Evolutionary conservation across 768 basidiomycete genomes (phyloP), one percentile per base, ranked within the genome.

Genomic region (Rhizopogon sp.): DNA sequence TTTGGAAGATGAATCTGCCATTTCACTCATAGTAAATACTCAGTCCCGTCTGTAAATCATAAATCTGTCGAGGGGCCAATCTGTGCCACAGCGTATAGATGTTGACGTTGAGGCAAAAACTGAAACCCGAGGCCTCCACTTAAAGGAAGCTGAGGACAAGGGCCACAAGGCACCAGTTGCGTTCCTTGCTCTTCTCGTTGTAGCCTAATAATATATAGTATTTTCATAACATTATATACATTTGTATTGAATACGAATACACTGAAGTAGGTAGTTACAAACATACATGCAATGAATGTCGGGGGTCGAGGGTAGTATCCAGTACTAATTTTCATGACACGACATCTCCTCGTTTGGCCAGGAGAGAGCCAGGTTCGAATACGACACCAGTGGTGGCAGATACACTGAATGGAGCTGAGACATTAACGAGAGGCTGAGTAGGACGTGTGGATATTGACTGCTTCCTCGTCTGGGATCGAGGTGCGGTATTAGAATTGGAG

Each of bases 341-440:
- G 11, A 45, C 17, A 46, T 66, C 58, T n/a, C 69, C 69, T 64
- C 73, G 74, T 60, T 83, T 83, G 39, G 77, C 79, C 40, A 92
- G 71, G 33, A 92, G 77, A 8, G 89, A 90, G 20, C 90, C 90
- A 17, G 87, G 87, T 59, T 86, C 86, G 61, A 92, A 92, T 8
- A 81, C 72, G 54, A 79, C 72, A 40, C 70, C 64, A 55, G 72
- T 59, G 50, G 75, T 50, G 39, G 65, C 39, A 2, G 64, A 60
- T 39, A 65, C 53, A n/a, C 63, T 60, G 11, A 62, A 67, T 17
- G 79, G 75, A 22, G 82, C 70, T 33, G 78, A 65, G 44, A 80
- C 74, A 53, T 60, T 71, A 56, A 82, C 63, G 14, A 85, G 75
- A 44, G 84, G 77, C 60, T 79, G 79, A 76, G 70, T 49, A 61